phyloP scores from a whole-genome alignment of 2,329 filamentous ascomycete genomes.

The Fonsecaea erecta region DNA sequence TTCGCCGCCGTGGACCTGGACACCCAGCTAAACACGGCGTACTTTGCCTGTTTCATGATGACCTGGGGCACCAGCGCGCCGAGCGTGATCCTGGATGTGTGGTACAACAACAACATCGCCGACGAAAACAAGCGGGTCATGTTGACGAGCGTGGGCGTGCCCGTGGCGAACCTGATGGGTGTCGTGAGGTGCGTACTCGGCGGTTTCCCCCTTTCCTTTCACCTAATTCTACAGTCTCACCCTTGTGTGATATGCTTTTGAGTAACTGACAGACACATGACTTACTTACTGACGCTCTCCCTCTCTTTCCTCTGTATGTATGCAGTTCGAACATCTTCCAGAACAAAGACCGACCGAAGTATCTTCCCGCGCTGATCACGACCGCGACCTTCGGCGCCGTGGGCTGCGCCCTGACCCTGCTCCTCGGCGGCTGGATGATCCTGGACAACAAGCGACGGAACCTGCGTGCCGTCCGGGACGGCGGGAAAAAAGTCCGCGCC shows the following conservation, averaged over 20 bases:
- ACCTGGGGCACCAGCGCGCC: conserved; percentile 78
- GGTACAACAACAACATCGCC: conserved; percentile 67
- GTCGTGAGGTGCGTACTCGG: conserved; percentile 43
- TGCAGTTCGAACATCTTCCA: conserved; percentile 67
- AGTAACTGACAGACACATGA: no score
- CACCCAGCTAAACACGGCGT: conserved; percentile 66
- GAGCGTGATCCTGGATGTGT: conserved; percentile 68
- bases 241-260: no score
- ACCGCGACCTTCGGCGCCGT: conserved; percentile 67
- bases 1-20: conserved; percentile 71
- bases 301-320: background rate
- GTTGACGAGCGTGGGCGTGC: conserved; percentile 55
- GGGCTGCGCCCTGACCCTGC: conserved; percentile 60
- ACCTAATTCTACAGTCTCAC: no score
- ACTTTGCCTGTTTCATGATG: conserved; percentile 82
- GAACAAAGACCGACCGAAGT: conserved; percentile 67
- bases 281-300: background rate
- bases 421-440: conserved; percentile 68
- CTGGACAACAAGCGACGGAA: conserved; percentile 68
- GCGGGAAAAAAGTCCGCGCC: conserved; percentile 60
- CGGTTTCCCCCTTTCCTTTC: no score
- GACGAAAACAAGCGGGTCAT: conserved; percentile 57
- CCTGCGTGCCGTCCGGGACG: conserved; percentile 46
- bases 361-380: conserved; percentile 68
- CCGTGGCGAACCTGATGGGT: conserved; percentile 56